phyloP scores from a whole-genome alignment of 2,329 filamentous ascomycete genomes.

The Pseudopithomyces chartarum region DNA sequence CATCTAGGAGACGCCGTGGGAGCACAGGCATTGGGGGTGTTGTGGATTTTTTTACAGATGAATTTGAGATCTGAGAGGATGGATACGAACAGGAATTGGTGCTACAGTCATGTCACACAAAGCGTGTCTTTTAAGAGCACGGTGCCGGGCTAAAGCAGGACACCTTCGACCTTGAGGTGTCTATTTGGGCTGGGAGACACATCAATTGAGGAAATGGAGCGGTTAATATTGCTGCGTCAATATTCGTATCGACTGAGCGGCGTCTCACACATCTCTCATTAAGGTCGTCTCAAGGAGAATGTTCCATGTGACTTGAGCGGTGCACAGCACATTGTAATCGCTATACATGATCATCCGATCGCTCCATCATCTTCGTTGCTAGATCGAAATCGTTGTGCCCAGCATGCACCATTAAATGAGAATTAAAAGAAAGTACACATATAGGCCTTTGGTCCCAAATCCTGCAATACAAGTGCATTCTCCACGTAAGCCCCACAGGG shows the following conservation, averaged over 20 bases:
- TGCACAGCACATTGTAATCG: neutral
- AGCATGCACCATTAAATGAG: neutral
- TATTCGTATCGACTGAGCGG: no score
- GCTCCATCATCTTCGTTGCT: no score
- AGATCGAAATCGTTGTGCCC: slow-evolving; percentile 9
- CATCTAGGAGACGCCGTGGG: slow-evolving; percentile 31
- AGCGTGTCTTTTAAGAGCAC: no score
- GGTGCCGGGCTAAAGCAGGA: no score
- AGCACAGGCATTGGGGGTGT: slow-evolving; percentile 21
- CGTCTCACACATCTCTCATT: no score
- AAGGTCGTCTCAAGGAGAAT: no score
- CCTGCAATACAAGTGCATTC: neutral
- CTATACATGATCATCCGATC: no score
- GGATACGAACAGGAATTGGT: neutral
- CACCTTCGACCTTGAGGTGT: no score
- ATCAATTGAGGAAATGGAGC: no score
- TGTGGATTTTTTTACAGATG: slow-evolving; percentile 39
- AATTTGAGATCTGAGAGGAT: slow-evolving; percentile 30
- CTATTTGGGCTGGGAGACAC: no score
- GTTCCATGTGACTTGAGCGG: neutral
- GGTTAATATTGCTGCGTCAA: no score
- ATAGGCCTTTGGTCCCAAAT: neutral
- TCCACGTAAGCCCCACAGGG: neutral
- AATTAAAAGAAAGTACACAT: slow-evolving; percentile 3
- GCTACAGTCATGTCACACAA: no score